Base-by-base conservation (phyloP, 2,329 filamentous ascomycete genomes). In the Triangularia verruculosa region DNA sequence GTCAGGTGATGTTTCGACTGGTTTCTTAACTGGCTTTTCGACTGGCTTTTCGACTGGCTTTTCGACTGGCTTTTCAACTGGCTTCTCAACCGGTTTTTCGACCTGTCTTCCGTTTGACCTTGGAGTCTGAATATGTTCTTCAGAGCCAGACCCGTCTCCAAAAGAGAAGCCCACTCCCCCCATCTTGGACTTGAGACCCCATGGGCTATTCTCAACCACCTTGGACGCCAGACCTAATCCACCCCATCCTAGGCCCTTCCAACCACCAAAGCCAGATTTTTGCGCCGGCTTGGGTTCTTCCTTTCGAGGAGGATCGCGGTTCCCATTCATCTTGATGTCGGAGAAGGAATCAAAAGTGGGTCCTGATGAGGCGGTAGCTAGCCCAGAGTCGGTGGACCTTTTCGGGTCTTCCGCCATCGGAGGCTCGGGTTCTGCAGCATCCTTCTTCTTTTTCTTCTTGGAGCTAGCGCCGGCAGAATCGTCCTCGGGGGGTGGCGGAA, bases 301-400 rank as follows among this genome's bases (percentile, higher is more conserved):
- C 24, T 59, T 59, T 11, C n/a, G 57, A 22, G 27, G 27, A 2
- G 30, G 85, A 83, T 1, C 86, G 84, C n/a, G 78, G n/a, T 47
- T 80, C 62, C 89, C 86, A 67, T 87, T 83, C 25, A 92, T 75
- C 70, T 86, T 89, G 68, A 92, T 86, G 27, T 91, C 88, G 53
- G 90, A 82, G 68, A 91, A 91, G n/a, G 81, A 76, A 62, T 84
- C 82, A 52, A 81, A 76, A 56, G 80, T 80, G 22, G 71, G 57
- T 4, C 68, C 68, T 8, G 39, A 17, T 9, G 39, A 47, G n/a
- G 39, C 39, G 39, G 39, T 4, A 17, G 39, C 39, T 11, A 47
- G 20, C 3, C 39, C 39, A 47, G 70, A 70, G 25, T 68, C 67
- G 30, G 68, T 57, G 4, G 32, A 54, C 47, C 70, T 68, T 47